Conservation (phyloP, 139 green algal genomes). For the Auxenochlorella protothecoides region DNA sequence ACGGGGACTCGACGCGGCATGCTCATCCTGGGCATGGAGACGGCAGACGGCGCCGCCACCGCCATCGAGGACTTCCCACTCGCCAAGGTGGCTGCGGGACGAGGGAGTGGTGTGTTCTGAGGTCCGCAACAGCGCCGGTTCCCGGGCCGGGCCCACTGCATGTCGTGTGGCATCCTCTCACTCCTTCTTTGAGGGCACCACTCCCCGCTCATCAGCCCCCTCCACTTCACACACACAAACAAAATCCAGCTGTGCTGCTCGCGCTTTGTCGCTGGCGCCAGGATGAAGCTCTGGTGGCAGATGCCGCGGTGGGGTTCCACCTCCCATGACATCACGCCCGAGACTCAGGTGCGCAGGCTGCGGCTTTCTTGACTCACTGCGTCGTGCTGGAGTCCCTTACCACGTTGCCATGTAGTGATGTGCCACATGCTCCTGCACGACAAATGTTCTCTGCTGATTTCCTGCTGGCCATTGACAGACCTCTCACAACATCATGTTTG, state of each 20-base stretch:
- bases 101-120: too few relatives aligned
- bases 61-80: slow-evolving; percentile 26
- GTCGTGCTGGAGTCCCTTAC: not conserved
- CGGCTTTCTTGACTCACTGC: too few relatives aligned
- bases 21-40: slow-evolving; percentile 36
- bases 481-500: not conserved
- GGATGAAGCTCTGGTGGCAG: slow-evolving; percentile 90
- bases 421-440: not conserved
- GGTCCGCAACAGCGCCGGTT: too few relatives aligned
- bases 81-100: slow-evolving; percentile 16
- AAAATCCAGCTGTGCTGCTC: slow-evolving; percentile 24
- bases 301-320: slow-evolving; percentile 76
- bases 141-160: too few relatives aligned
- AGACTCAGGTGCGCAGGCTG: slow-evolving; percentile 59
- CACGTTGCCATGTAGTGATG: not conserved
- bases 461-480: not conserved
- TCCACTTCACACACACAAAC: too few relatives aligned
- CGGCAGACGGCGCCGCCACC: slow-evolving; percentile 7
- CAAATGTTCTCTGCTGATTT: not conserved
- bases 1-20: not conserved
- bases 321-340: slow-evolving; percentile 56
- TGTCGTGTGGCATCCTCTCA: too few relatives aligned
- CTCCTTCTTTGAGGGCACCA: too few relatives aligned
- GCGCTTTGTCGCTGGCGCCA: slow-evolving; percentile 54
- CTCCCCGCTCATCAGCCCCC: too few relatives aligned